Base-by-base conservation (phyloP, 805 yeast species). In the Yamadazyma insecticola region DNA sequence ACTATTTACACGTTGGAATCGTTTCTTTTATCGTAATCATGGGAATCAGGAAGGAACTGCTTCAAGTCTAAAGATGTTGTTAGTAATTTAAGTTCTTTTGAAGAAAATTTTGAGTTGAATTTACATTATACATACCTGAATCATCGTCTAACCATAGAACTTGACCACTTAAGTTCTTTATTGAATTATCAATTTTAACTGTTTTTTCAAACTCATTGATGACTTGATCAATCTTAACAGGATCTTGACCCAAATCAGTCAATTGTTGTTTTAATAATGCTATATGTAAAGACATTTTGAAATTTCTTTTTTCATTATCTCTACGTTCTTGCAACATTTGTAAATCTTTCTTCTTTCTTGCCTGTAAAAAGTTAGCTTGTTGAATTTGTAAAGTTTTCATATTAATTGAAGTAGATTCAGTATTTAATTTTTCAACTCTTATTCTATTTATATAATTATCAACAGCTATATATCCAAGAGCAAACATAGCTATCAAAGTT, bases 221-320 rank as follows among this genome's bases (percentile, higher is more conserved):
- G 1, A 76, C 83, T 14, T 61, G 58, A 1, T 76, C 76, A 11
- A 79, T 67, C 6, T 63, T 62, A 6, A 67, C 69, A 9, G 88
- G 87, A n/a, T 70, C 72, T 8, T 68, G 34, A 0, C 82, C 83
- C 3, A 52, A 45, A n/a, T 77, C 81, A 2, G 54, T 43, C 33
- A 81, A 55, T 47, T 81, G 87, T 44, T 76, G 66, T 30, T 84
- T 60, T 20, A 81, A 55, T 53, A 81, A 51, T 2, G 84, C 86
- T 24, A 81, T 67, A 47, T 81, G 90, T 48, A 80, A 57, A 4
- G 72, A 67, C 81, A 80, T 74, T 53, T 74, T 77, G 60, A 52
- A 60, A 63, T 70, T 48, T 62, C 80, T 38, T 64, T 61, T 53
- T 52, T 68, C 45, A 53, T 57, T 59, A 9, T 62, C 67, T 32